These are phyloP conservation scores for Oxytropis ochrocephala DNA, from an alignment of 306 rosid genomes.

Conservation along the genomic window DNA sequence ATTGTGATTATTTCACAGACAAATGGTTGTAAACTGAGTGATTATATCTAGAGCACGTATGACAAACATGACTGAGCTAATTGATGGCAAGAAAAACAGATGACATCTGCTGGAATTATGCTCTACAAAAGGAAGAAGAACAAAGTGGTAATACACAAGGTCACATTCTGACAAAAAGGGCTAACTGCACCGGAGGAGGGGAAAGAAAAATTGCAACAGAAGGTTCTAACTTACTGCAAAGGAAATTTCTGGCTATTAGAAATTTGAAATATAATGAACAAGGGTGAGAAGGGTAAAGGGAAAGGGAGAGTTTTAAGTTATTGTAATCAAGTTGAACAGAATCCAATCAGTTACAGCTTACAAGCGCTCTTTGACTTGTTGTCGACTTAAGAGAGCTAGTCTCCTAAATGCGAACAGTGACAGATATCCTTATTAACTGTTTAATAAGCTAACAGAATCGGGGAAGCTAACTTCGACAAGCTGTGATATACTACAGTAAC, in stretches of 20 bases:
- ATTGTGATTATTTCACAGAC: neutral
- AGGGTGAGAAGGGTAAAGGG: neutral
- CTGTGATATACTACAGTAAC: neutral
- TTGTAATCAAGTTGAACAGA: neutral
- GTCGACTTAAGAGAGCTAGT: neutral
- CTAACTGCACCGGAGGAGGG: neutral
- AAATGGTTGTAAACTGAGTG: neutral
- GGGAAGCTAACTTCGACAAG: neutral
- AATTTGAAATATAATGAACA: neutral
- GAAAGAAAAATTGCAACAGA: neutral
- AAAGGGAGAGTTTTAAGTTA: neutral
- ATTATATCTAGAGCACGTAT: neutral
- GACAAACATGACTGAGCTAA: neutral
- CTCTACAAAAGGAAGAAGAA: neutral
- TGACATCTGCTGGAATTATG: neutral
- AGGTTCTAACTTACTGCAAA: conserved; percentile 3
- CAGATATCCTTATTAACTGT: neutral
- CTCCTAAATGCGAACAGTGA: neutral
- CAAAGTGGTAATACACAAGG: neutral
- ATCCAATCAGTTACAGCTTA: neutral
- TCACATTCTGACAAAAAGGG: neutral
- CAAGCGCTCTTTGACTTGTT: no score
- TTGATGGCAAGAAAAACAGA: conserved; percentile 7
- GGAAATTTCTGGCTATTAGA: neutral
- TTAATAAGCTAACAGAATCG: neutral